Percentiles rank a stretch among this genome's conserved stretches.
These are phyloP conservation scores for Bromus sterilis DNA, from an alignment of 176 grass and related monocot genomes.

Conservation along the genomic window DNA sequence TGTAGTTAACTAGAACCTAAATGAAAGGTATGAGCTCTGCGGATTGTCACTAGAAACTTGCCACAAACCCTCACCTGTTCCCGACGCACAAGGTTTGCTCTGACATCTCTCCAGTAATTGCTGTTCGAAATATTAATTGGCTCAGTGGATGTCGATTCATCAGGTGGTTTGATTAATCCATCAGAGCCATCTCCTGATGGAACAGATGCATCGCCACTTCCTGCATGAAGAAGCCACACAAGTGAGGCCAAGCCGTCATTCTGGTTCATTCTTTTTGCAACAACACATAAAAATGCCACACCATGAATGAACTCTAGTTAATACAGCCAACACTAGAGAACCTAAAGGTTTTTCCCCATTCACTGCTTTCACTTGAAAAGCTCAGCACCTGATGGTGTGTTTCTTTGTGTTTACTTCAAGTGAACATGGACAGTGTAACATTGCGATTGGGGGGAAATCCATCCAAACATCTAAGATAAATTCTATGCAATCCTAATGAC, in stretches of 20 bases:
- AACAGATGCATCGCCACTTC: constrained; percentile 40
- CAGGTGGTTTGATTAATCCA: constrained; percentile 8
- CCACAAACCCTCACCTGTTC: constrained; percentile 52
- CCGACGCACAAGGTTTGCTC: constrained; percentile 65
- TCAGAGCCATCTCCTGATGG: constrained; percentile 45
- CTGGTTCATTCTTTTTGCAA: neutral
- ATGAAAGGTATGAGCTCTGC: neutral
- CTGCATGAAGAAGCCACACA: constrained; percentile 27
- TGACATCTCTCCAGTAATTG: constrained; percentile 86
- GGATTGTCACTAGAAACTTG: neutral
- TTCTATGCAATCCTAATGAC: neutral
- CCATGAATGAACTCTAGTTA: neutral
- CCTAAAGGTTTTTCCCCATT: neutral
- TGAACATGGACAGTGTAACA: neutral
- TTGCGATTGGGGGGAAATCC: neutral
- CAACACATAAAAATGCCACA: neutral
- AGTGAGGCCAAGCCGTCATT: neutral
- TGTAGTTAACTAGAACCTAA: neutral
- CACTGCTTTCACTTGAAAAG: neutral
- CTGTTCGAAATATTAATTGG: constrained; percentile 24
- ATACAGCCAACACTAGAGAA: neutral
- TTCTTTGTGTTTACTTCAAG: neutral
- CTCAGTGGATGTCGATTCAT: constrained; percentile 27
- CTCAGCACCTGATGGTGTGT: neutral
- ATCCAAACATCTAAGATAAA: neutral